Conservation (phyloP, 495 filamentous ascomycete genomes). For the Eremomyces bilateralis region DNA sequence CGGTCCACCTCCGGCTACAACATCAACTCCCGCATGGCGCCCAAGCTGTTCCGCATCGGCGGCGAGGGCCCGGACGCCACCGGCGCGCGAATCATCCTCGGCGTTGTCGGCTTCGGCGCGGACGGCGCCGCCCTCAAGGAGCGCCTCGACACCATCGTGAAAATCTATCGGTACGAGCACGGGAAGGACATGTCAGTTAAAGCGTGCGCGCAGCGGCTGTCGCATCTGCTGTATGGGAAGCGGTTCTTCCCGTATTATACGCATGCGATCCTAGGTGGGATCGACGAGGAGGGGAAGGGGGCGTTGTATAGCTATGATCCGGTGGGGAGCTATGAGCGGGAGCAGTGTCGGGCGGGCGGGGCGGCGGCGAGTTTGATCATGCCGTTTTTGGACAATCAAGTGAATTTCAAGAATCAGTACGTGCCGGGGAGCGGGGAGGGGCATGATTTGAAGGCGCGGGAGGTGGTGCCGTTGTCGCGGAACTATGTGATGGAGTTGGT, state of each 20-base stretch:
- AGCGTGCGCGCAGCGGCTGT: slow-evolving; percentile 79
- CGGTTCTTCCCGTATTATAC: slow-evolving; percentile 98
- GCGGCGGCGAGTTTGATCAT: slow-evolving; percentile 95
- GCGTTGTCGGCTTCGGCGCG: slow-evolving; percentile 86
- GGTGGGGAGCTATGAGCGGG: slow-evolving; percentile 86
- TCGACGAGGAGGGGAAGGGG: slow-evolving; percentile 88
- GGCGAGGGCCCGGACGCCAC: slow-evolving; percentile 66
- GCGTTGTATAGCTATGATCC: slow-evolving; percentile 95
- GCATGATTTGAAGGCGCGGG: slow-evolving; percentile 48
- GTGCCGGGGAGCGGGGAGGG: slow-evolving; percentile 70
- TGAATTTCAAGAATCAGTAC: slow-evolving; percentile 99
- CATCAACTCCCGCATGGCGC: slow-evolving; percentile 86
- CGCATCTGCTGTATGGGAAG: slow-evolving; percentile 86
- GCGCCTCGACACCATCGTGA: slow-evolving; percentile 72
- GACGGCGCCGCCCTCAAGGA: slow-evolving; percentile 83
- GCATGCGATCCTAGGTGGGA: slow-evolving; percentile 71
- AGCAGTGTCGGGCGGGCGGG: slow-evolving; percentile 85
- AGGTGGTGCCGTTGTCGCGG: slow-evolving; percentile 43
- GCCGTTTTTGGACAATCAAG: slow-evolving; percentile 97
- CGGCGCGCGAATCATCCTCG: slow-evolving; percentile 65
- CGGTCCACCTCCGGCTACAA: slow-evolving; percentile 88
- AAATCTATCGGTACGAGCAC: slow-evolving; percentile 93
- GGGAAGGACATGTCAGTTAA: slow-evolving; percentile 80
- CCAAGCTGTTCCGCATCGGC: slow-evolving; percentile 93
- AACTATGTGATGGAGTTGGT: slow-evolving; percentile 66